Conservation (phyloP, 140 eudicot genomes). For the Anethum foeniculum region DNA sequence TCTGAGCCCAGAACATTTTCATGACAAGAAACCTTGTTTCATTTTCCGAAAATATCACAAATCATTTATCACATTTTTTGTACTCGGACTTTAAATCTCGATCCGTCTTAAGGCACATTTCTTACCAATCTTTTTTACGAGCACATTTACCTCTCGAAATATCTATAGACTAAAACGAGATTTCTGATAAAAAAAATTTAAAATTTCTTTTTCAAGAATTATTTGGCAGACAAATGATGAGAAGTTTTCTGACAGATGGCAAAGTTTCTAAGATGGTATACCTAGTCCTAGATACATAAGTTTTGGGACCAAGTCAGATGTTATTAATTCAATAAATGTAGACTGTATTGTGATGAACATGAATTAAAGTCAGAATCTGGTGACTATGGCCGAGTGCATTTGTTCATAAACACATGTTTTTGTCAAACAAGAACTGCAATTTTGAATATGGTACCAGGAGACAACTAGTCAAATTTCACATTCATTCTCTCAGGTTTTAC, state of each 20-base stretch:
- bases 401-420: not conserved
- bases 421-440: not conserved
- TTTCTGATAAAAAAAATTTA: not conserved
- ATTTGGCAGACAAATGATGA: not conserved
- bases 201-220: not conserved
- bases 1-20: not conserved
- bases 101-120: not conserved
- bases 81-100: not conserved
- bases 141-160: not conserved
- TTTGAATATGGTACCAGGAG: no score
- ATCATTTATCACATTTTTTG: not conserved
- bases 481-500: not conserved
- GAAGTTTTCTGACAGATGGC: not conserved
- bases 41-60: not conserved
- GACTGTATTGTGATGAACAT: not conserved
- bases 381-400: not conserved
- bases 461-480: not conserved
- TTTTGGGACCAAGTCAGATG: not conserved
- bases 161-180: not conserved
- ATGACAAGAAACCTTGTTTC: not conserved
- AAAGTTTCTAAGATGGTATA: not conserved
- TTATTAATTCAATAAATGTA: not conserved
- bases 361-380: slow-evolving; percentile 6
- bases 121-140: not conserved
- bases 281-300: no score